Evolutionary conservation across 2,329 filamentous ascomycete species (phyloP).

Genomic region (Fusarium newnesense): DNA sequence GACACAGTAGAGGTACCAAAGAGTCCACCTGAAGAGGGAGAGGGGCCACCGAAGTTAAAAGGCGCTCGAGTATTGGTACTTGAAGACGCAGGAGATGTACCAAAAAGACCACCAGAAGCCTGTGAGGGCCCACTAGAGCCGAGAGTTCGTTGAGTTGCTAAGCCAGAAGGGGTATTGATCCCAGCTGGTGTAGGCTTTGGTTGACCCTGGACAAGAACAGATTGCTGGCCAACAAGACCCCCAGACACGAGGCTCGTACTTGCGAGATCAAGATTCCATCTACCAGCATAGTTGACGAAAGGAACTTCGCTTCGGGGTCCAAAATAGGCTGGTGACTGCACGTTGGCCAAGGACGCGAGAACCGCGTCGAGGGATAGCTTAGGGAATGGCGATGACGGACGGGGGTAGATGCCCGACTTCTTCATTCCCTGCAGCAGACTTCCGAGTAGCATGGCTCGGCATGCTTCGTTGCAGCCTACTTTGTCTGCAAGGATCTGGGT

Average conservation of each 20-base stretch:
- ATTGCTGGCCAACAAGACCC: background rate
- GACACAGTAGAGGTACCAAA: background rate
- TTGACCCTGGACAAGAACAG: background rate
- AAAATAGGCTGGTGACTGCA: background rate
- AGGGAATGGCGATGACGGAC: accelerated
- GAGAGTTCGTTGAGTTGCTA: background rate
- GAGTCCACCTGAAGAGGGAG: background rate
- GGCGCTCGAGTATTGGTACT: background rate
- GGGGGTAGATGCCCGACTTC: accelerated
- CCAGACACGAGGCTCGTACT: accelerated
- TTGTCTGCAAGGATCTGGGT: too few species aligned
- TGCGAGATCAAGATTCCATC: background rate
- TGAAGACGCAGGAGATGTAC: background rate
- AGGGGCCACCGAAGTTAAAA: background rate
- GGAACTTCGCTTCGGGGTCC: background rate
- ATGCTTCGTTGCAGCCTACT: background rate
- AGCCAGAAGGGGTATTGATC: background rate
- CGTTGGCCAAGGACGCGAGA: accelerated
- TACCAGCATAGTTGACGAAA: accelerated
- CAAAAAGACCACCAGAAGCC: accelerated
- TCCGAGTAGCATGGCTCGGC: background rate
- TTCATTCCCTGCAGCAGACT: background rate
- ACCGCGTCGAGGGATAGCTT: background rate
- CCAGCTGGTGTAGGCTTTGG: background rate
- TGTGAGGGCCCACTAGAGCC: accelerated